Base-by-base conservation (phyloP, 331 rosid genomes). In the Dryas integrifolia region DNA sequence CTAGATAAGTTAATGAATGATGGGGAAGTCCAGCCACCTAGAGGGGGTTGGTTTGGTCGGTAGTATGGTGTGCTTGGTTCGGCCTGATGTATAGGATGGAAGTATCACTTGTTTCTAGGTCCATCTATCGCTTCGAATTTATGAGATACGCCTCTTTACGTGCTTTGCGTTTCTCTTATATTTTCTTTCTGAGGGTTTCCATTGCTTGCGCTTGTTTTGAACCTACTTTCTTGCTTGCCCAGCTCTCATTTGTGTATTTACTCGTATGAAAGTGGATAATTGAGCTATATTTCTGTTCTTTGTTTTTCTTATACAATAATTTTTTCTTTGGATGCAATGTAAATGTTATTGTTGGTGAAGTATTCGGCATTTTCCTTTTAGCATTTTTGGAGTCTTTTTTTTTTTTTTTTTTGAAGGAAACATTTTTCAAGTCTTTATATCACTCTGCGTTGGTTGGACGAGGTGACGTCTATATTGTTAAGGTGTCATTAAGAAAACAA, bases 21-120 rank as follows among this genome's bases (percentile, higher is more conserved):
- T 13, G 86, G 89, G 55, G 96, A 92, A 3, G 73, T 79, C 58
- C 96, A 87, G 87, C 86, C 78, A 11, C 86, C 87, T 3, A 81
- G 92, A 77, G 96, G 92, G 75, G 96, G 87, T 70, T 92, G 97
- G 98, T 90, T 84, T 77, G 92, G 91, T 59, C 80, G 92, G 88
- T 92, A 88, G 84, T 70, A 5, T 16, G 77, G 7, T 30, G 46
- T 52, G 26, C 41, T 46, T 72, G 63, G 62, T 75, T 74, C 16
- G 5, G 76, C 64, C 72, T 72, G 10, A 51, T 80, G 89, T 82
- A 83, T 79, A 86, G 89, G 70, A 71, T 84, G 89, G 70, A 71
- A 61, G 80, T 75, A 51, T 75, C 72, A 26, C 51, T 72, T 74
- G 67, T 85, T 74, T 60, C 72, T 26, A 60, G 81, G 18, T 78